Conservation (phyloP, 2,329 filamentous ascomycete species). For the Neonectria coccinea region DNA sequence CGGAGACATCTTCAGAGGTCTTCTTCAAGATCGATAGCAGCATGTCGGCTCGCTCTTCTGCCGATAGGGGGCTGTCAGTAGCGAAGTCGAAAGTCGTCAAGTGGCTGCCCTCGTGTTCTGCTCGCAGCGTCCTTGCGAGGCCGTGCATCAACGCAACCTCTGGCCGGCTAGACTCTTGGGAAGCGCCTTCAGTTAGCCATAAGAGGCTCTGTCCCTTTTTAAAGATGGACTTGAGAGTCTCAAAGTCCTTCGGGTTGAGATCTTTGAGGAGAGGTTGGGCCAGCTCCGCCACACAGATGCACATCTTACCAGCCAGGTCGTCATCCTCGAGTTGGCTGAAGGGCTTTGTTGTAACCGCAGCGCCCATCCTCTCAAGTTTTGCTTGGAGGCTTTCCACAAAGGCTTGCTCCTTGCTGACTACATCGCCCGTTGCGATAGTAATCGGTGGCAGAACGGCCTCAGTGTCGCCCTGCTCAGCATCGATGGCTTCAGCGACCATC, state of each 20-base stretch:
- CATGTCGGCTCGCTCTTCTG: conserved; percentile 2
- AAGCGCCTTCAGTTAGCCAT: conserved; percentile 16
- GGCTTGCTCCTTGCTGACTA: background rate
- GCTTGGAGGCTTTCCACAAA: background rate
- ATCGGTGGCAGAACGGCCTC: background rate
- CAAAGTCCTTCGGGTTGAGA: conserved; percentile 12
- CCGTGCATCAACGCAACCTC: conserved; percentile 17
- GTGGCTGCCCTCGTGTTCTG: conserved; percentile 10
- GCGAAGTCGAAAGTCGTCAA: conserved; percentile 17
- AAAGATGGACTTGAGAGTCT: conserved; percentile 16
- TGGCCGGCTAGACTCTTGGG: background rate
- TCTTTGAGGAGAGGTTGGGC: conserved; percentile 4
- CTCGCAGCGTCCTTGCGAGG: conserved; percentile 9
- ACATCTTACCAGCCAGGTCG: background rate
- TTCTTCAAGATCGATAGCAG: background rate
- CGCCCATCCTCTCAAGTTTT: background rate
- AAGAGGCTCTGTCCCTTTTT: background rate
- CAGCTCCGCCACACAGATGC: conserved; percentile 8
- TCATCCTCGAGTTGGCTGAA: background rate
- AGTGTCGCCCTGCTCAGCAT: background rate
- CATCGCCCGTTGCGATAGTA: background rate
- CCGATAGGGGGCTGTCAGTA: background rate
- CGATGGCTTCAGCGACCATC: background rate
- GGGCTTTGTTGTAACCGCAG: background rate
- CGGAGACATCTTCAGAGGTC: background rate